Conservation (phyloP, 768 basidiomycete genomes). For the Tulasnella sp. region DNA sequence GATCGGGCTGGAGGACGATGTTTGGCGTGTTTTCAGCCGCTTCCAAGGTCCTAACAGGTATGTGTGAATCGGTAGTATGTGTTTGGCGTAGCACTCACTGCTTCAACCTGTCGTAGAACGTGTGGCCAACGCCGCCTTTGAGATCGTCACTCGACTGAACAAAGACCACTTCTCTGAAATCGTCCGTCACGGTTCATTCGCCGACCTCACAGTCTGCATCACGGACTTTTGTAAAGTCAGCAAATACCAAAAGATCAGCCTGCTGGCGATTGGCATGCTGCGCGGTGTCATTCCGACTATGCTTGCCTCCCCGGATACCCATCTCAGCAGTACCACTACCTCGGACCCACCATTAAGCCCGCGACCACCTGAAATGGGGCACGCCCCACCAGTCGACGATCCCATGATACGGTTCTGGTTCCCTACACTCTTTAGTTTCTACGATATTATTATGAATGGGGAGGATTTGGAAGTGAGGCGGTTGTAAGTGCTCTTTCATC, state of each 20-base stretch:
- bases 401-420: slow-evolving; percentile 96
- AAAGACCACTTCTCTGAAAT: slow-evolving; percentile 83
- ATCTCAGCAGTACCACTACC: slow-evolving; percentile 22
- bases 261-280: slow-evolving; percentile 94
- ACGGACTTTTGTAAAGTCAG: slow-evolving; percentile 99
- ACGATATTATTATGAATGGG: slow-evolving; percentile 99
- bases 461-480: slow-evolving; percentile 96
- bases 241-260: slow-evolving; percentile 97
- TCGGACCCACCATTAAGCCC: neutral
- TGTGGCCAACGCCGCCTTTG: slow-evolving; percentile 86
- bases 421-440: slow-evolving; percentile 93
- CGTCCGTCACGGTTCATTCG: slow-evolving; percentile 86
- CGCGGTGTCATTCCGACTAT: slow-evolving; percentile 86
- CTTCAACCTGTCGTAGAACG: slow-evolving; percentile 43
- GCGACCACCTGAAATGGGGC: slow-evolving; percentile 23
- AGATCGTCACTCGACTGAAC: slow-evolving; percentile 86
- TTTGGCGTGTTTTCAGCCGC: slow-evolving; percentile 97
- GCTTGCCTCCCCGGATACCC: slow-evolving; percentile 67
- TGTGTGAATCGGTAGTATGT: slow-evolving; percentile 20
- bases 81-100: neutral
- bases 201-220: slow-evolving; percentile 91
- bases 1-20: slow-evolving; percentile 99
- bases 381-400: slow-evolving; percentile 42
- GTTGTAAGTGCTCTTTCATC: slow-evolving; percentile 47
- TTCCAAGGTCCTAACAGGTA: slow-evolving; percentile 81